Percentiles rank a stretch among this genome's conserved stretches.
These are phyloP conservation scores for Podaxis sp. DNA, from an alignment of 768 basidiomycete species.

Conservation along the genomic window DNA sequence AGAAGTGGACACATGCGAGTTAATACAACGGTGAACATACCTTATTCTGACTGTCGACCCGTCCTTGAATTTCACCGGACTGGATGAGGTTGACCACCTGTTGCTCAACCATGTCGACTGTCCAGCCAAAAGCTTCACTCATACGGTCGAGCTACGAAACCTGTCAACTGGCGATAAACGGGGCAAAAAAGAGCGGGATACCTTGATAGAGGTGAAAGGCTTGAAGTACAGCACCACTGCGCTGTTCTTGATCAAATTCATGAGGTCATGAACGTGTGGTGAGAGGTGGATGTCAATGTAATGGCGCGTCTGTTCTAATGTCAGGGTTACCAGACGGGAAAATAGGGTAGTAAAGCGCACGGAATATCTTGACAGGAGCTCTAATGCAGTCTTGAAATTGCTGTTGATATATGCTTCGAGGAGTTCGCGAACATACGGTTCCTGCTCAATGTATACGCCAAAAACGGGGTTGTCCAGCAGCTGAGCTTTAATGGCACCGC, in stretches of 20 bases:
- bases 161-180: not conserved
- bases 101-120: constrained; percentile 64
- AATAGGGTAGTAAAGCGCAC: constrained; percentile 37
- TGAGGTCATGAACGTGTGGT: constrained; percentile 64
- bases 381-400: constrained; percentile 81
- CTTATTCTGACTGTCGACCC: constrained; percentile 90
- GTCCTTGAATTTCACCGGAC: constrained; percentile 72
- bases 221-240: constrained; percentile 88
- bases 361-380: constrained; percentile 69
- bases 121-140: constrained; percentile 85
- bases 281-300: constrained; percentile 76
- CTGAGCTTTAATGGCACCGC: constrained; percentile 67
- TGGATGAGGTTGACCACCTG: constrained; percentile 81
- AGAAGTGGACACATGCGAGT: not conserved
- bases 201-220: constrained; percentile 78
- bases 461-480: constrained; percentile 72
- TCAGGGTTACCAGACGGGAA: not conserved
- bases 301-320: constrained; percentile 64
- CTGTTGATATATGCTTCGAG: constrained; percentile 84
- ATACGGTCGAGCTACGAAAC: constrained; percentile 64
- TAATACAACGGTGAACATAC: constrained; percentile 32
- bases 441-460: constrained; percentile 78
- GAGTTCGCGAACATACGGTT: constrained; percentile 84
- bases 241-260: constrained; percentile 69
- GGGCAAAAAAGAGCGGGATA: not conserved